A percentile compares a stretch with the other conserved stretches of the same genome.
Conservation (phyloP, 2,329 filamentous ascomycete genomes). For the Exophiala sideris region DNA sequence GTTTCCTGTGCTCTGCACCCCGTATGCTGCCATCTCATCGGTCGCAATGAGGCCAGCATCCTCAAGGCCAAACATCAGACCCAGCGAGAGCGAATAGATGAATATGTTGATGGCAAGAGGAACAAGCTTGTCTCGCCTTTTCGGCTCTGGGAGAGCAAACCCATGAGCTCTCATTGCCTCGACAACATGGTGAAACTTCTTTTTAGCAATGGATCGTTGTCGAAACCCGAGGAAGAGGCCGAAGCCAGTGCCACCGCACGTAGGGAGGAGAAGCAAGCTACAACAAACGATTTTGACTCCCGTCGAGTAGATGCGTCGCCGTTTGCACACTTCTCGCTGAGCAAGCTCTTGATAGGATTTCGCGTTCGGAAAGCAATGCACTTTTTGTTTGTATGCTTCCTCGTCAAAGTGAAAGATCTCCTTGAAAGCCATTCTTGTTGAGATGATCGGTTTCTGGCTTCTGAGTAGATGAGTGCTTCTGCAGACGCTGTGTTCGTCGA, state of each 20-base stretch:
- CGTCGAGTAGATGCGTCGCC: not conserved
- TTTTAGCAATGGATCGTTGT: not conserved
- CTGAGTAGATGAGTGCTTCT: too few relatives aligned
- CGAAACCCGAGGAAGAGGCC: not conserved
- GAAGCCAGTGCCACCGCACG: not conserved
- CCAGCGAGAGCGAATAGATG: not conserved
- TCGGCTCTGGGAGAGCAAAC: not conserved
- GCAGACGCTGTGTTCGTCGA: too few relatives aligned
- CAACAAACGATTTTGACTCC: not conserved
- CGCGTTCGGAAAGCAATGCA: not conserved
- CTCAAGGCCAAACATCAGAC: not conserved
- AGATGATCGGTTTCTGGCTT: not conserved
- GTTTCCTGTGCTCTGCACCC: not conserved
- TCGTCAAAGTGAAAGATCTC: not conserved
- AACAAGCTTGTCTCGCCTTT: not conserved
- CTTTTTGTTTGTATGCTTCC: not conserved
- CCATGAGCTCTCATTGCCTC: not conserved
- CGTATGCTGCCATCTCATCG: not conserved
- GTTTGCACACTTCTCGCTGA: not conserved
- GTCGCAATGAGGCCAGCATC: not conserved
- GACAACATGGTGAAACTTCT: not conserved
- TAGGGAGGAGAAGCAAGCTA: not conserved
- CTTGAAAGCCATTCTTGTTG: not conserved
- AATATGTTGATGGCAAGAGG: not conserved
- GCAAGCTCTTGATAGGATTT: not conserved